Conservation (phyloP, 805 yeast species). For the Candida pseudofarinosa region DNA sequence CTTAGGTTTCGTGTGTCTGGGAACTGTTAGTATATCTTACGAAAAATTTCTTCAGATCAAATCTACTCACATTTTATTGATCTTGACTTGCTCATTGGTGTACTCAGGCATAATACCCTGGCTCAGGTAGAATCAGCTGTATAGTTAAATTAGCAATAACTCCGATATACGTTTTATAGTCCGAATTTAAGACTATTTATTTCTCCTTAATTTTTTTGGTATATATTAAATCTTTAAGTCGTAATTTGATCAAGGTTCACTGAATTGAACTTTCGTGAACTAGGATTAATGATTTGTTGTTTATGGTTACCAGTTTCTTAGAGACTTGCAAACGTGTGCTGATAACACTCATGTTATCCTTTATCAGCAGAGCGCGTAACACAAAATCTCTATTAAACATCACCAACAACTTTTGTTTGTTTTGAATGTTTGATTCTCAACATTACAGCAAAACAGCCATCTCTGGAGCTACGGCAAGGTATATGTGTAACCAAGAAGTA, state of each 20-base stretch:
- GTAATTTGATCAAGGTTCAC: no score
- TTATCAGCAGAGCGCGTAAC: not conserved
- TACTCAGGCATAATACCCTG: conserved; percentile 6
- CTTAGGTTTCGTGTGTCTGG: conserved; percentile 24
- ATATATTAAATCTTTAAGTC: no score
- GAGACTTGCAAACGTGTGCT: not conserved
- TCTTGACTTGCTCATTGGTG: conserved; percentile 16
- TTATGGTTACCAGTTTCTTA: not conserved
- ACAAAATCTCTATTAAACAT: not conserved
- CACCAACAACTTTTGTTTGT: not conserved
- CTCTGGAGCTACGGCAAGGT: no score
- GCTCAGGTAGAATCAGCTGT: not conserved
- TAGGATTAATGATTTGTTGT: not conserved
- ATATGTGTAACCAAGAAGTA: no score
- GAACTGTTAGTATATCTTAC: not conserved
- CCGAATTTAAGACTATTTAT: conserved; percentile 10
- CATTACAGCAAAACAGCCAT: no score
- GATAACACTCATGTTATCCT: not conserved
- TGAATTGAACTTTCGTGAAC: no score
- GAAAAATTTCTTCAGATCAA: not conserved
- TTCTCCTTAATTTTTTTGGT: no score
- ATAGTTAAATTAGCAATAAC: not conserved
- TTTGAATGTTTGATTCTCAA: no score
- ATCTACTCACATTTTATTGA: conserved; percentile 20
- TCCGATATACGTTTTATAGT: conserved; percentile 8